phyloP scores from a whole-genome alignment of 768 basidiomycete genomes.

The Kondoa subrosea region DNA sequence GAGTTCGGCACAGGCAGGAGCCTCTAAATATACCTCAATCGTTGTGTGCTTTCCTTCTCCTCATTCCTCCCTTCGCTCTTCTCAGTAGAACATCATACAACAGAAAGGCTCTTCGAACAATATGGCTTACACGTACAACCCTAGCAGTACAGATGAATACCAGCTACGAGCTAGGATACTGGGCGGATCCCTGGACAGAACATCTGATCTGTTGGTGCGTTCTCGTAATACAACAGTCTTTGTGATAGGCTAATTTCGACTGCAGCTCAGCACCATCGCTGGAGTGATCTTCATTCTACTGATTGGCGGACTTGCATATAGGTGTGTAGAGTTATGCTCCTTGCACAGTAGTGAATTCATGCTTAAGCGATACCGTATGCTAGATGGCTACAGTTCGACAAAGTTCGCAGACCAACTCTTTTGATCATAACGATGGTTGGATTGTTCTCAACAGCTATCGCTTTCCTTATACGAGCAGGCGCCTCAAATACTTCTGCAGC shows the following conservation, averaged over 20 bases:
- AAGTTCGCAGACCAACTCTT: background rate
- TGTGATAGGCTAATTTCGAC: background rate
- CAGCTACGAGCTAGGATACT: background rate
- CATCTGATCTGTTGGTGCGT: no score
- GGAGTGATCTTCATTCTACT: background rate
- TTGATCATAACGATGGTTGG: background rate
- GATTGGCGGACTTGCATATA: background rate
- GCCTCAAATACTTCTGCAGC: background rate
- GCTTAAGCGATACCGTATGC: background rate
- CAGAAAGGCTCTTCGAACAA: no score
- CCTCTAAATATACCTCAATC: no score
- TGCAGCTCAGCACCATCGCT: background rate
- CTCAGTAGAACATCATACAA: no score
- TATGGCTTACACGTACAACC: no score
- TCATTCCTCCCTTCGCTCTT: no score
- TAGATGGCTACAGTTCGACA: background rate
- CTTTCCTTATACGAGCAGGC: constrained; percentile 6
- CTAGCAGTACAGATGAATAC: background rate
- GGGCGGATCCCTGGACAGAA: background rate
- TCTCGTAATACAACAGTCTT: background rate
- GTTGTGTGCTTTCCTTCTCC: no score
- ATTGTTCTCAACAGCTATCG: background rate
- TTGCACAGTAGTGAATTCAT: background rate
- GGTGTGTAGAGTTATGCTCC: background rate
- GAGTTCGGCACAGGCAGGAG: no score